Percentiles rank a stretch among this genome's conserved stretches.
phyloP scores from a whole-genome alignment of 129 eudicot genomes.

The Flaveria robusta region DNA sequence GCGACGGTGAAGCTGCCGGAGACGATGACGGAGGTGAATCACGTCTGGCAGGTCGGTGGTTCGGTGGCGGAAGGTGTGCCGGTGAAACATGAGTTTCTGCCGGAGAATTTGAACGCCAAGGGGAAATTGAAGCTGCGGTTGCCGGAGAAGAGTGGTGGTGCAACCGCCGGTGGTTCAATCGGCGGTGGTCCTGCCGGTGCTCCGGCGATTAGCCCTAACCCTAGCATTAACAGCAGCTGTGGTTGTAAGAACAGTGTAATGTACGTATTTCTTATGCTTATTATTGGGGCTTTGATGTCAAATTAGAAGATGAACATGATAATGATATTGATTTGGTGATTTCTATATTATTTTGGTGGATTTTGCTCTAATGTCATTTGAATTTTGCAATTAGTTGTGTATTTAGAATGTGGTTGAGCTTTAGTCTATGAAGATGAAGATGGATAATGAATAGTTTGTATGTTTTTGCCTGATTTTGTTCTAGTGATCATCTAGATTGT shows the following conservation, averaged over 20 bases:
- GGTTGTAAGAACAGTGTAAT: slow-evolving; percentile 11
- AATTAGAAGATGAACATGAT: slow-evolving; percentile 20
- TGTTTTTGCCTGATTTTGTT: background rate
- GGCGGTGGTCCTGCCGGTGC: slow-evolving; percentile 15
- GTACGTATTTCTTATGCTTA: slow-evolving; percentile 25
- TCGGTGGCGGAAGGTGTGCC: slow-evolving; percentile 48
- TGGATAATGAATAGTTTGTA: background rate
- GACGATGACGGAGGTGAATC: slow-evolving; percentile 44
- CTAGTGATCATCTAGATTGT: background rate
- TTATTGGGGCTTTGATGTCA: slow-evolving; percentile 31
- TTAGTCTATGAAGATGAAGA: background rate
- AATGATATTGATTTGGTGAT: background rate
- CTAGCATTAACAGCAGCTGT: background rate
- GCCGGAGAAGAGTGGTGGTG: slow-evolving; percentile 17
- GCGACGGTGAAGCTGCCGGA: slow-evolving; percentile 54
- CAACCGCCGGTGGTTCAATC: slow-evolving; percentile 12
- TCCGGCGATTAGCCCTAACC: slow-evolving; percentile 17
- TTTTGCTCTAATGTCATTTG: background rate
- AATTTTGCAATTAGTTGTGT: background rate
- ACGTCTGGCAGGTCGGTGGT: slow-evolving; percentile 76
- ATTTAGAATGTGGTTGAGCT: background rate
- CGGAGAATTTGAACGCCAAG: slow-evolving; percentile 49
- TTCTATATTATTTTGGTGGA: background rate
- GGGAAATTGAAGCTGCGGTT: slow-evolving; percentile 34
- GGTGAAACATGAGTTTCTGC: slow-evolving; percentile 46